A percentile compares a stretch with the other conserved stretches of the same genome.
These are phyloP conservation scores for Mycena vitilis DNA, from an alignment of 768 basidiomycete species.

Conservation along the genomic window DNA sequence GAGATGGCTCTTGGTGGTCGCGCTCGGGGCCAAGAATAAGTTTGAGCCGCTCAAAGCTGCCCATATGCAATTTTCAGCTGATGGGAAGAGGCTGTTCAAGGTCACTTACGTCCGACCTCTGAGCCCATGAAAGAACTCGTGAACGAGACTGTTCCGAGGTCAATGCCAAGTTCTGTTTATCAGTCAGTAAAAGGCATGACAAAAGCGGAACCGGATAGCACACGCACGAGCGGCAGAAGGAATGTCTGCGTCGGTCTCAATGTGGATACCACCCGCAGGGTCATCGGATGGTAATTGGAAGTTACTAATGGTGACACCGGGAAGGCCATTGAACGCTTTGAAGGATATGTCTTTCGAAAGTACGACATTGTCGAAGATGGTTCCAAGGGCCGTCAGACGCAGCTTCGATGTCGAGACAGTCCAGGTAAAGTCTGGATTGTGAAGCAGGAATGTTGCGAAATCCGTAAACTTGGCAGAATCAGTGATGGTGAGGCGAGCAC, in stretches of 20 bases:
- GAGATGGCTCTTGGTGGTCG: slow-evolving; percentile 63
- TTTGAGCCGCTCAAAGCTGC: slow-evolving; percentile 64
- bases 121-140: slow-evolving; percentile 67
- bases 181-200: slow-evolving; percentile 31
- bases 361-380: slow-evolving; percentile 73
- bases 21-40: slow-evolving; percentile 62
- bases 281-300: slow-evolving; percentile 78
- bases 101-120: slow-evolving; percentile 68
- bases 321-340: slow-evolving; percentile 78
- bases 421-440: slow-evolving; percentile 75
- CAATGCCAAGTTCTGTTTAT: slow-evolving; percentile 71
- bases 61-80: slow-evolving; percentile 12
- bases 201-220: not conserved
- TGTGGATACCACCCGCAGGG: slow-evolving; percentile 74
- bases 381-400: slow-evolving; percentile 72
- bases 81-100: not conserved
- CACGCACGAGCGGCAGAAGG: slow-evolving; percentile 74
- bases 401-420: slow-evolving; percentile 75
- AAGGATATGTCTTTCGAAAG: slow-evolving; percentile 71
- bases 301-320: slow-evolving; percentile 77
- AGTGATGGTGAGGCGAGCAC: slow-evolving; percentile 66
- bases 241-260: slow-evolving; percentile 74
- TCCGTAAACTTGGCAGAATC: slow-evolving; percentile 69
- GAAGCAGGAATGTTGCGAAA: slow-evolving; percentile 74
- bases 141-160: slow-evolving; percentile 74